These are phyloP conservation scores for Pyropia haitanensis DNA, from an alignment of 23 red algal genomes.

Conservation along the genomic window DNA sequence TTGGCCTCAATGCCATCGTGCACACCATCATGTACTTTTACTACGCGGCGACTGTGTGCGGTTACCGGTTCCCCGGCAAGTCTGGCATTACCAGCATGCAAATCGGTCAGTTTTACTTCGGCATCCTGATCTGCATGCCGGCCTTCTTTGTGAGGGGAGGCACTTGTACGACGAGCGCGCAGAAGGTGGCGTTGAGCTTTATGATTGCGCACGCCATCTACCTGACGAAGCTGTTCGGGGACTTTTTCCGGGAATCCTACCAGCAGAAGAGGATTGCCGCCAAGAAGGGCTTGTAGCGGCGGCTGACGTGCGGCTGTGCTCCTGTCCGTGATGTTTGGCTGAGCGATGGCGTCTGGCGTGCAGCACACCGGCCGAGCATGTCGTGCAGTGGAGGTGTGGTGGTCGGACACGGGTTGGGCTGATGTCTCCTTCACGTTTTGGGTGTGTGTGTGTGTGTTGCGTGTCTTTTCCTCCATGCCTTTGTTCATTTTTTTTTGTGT, in stretches of 20 bases:
- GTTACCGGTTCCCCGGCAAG: constrained; percentile 26
- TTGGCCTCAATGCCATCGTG: constrained; percentile 35
- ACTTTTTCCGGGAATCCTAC: constrained; percentile 43
- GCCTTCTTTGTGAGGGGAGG: constrained; percentile 31
- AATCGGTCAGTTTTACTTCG: constrained; percentile 47
- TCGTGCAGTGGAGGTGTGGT: neutral
- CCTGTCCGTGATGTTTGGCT: neutral
- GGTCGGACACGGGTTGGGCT: neutral
- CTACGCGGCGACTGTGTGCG: constrained; percentile 39
- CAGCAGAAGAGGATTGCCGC: constrained; percentile 11
- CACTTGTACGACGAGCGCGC: constrained; percentile 19
- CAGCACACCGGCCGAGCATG: neutral
- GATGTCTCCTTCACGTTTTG: neutral
- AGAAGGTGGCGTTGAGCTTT: constrained; percentile 39
- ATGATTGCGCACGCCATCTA: constrained; percentile 39
- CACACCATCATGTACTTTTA: constrained; percentile 68
- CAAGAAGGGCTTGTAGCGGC: neutral
- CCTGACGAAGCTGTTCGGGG: constrained; percentile 34
- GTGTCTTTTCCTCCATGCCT: too few relatives aligned
- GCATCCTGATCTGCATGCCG: constrained; percentile 13
- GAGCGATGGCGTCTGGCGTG: neutral
- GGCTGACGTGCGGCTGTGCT: neutral
- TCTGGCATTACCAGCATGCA: constrained; percentile 43
- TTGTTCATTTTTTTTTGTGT: too few relatives aligned
- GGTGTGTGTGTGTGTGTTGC: neutral